Evolutionary conservation across 805 yeast species (phyloP).

Genomic region (Wickerhamomyces queroliae): DNA sequence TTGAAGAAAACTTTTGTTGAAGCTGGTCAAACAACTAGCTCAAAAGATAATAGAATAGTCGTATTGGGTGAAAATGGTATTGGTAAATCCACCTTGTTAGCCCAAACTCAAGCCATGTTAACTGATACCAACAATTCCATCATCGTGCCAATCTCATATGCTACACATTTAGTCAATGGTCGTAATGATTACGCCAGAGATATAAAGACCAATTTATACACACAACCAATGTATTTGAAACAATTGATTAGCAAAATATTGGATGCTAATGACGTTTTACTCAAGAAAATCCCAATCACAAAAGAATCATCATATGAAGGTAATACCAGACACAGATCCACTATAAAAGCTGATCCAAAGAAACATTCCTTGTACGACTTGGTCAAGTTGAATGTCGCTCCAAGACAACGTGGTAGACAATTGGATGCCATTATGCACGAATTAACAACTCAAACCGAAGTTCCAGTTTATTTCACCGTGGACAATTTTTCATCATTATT

Average conservation of each 20-base stretch:
- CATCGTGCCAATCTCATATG: constrained; percentile 59
- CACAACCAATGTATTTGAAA: constrained; percentile 75
- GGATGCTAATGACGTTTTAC: constrained; percentile 36
- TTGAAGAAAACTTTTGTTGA: constrained; percentile 35
- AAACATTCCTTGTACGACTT: constrained; percentile 38
- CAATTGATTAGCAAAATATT: constrained; percentile 48
- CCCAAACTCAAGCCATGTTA: constrained; percentile 64
- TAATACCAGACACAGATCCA: constrained; percentile 26
- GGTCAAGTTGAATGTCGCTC: constrained; percentile 28
- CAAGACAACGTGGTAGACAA: constrained; percentile 36
- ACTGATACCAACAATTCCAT: constrained; percentile 34
- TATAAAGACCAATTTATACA: constrained; percentile 41
- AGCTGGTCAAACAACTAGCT: constrained; percentile 22
- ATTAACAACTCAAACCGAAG: constrained; percentile 39
- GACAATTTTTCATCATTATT: constrained; percentile 69
- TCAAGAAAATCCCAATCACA: constrained; percentile 29
- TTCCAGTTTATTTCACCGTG: constrained; percentile 62
- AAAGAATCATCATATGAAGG: constrained; percentile 28
- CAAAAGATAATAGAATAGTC: constrained; percentile 43
- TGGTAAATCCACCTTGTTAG: constrained; percentile 70
- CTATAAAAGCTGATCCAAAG: constrained; percentile 22
- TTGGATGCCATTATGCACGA: constrained; percentile 52
- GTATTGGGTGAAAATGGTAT: constrained; percentile 69
- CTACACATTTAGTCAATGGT: constrained; percentile 64
- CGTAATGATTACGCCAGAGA: constrained; percentile 61